Evolutionary conservation across 129 eudicot genomes (phyloP), one percentile per base, ranked within the genome.

Genomic region (Escallonia herrerae): DNA sequence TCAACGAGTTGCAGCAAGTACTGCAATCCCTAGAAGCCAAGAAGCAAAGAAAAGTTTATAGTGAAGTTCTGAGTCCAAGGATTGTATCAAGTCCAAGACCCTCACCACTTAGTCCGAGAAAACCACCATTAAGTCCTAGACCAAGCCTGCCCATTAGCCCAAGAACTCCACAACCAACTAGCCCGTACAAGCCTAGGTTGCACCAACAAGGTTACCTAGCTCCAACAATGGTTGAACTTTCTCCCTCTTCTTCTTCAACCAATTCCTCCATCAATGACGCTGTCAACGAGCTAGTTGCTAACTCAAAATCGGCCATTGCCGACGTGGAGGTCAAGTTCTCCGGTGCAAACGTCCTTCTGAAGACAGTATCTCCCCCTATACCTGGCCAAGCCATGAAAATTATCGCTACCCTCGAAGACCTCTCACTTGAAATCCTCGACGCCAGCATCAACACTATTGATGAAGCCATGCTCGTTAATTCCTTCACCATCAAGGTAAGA

Each of bases 271-370:
- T 76, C 50, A 75, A 77, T 14, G 65, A 64, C 72, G 62, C 51
- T 58, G 48, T 81, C 40, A 89, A 82, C 59, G 96, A 93, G 64
- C 86, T 89, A 2, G 80, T 89, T 10, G 99, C 86, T 0, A 86
- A 77, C 52, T 94, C 86, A 5, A 86, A 69, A 73, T 89, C 97
- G 2, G 65, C 83, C 9, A 64, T 86, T 65, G 99, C 96, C 52
- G 95, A 89, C 6, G 97, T 94, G 60, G 96, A 86, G 72, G 99
- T 89, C 10, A 94, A 93, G 44, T 93, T 93, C 61, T 70, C 79
- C 39, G 87, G 96, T 8, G 77, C 86, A 15, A 82, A 93, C 80
- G 68, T 93, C 3, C 67, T 89, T 59, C 39, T 93, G 5, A 89
- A 79, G 80, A 89, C 90, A 9, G 65, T 71, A 2, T 93, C 99